Conservation (phyloP, 169 alveolate genomes). For the Perkinsus olseni region DNA sequence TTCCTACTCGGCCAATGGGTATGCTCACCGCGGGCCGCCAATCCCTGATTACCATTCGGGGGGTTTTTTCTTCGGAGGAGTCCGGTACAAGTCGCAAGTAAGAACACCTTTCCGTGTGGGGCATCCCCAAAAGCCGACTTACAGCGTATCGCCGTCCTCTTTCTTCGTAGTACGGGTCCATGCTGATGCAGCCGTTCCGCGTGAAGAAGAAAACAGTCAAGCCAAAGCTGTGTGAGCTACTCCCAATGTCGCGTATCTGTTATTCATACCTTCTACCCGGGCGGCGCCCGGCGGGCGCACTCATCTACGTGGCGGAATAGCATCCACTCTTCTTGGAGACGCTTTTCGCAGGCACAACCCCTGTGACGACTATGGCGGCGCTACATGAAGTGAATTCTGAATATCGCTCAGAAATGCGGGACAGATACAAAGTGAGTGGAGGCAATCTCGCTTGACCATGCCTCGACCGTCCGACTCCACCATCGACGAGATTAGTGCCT, state of each 20-base stretch:
- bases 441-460: background rate
- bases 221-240: background rate
- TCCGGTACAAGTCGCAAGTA: background rate
- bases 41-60: background rate
- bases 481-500: too few species aligned
- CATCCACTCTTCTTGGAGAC: too few species aligned
- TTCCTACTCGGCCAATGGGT: background rate
- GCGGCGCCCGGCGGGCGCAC: too few species aligned
- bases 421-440: background rate
- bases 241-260: too few species aligned
- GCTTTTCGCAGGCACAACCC: background rate
- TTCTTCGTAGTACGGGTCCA: background rate
- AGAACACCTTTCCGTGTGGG: background rate
- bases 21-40: background rate
- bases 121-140: too few species aligned
- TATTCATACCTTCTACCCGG: too few species aligned
- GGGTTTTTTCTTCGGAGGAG: background rate
- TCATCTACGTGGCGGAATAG: too few species aligned
- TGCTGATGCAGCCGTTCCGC: background rate
- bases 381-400: background rate
- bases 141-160: too few species aligned
- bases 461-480: too few species aligned
- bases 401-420: background rate
- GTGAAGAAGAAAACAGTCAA: background rate
- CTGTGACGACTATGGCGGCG: background rate